These are phyloP conservation scores for Collybia nuda DNA, from an alignment of 768 basidiomycete genomes.

Conservation along the genomic window DNA sequence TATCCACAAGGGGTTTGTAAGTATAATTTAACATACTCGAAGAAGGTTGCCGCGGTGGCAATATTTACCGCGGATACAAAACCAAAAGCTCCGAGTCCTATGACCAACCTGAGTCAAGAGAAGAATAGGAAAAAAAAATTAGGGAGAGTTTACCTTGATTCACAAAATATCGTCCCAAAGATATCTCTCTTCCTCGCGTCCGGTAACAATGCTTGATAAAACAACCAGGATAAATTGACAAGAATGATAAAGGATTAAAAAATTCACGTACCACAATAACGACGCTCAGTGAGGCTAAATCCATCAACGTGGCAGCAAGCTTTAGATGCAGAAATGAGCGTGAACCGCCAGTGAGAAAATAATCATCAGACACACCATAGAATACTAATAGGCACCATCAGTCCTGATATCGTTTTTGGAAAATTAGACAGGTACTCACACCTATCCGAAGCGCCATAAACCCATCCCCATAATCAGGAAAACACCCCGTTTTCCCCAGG, in stretches of 20 bases:
- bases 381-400: conserved; percentile 10
- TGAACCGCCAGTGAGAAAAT: background rate
- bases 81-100: conserved; percentile 33
- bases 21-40: conserved; percentile 22
- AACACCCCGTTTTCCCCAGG: conserved; percentile 33
- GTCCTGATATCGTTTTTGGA: background rate
- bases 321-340: conserved; percentile 7
- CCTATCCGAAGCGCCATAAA: conserved; percentile 30
- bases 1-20: background rate
- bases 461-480: conserved; percentile 33
- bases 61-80: conserved; percentile 29
- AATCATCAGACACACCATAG: conserved; percentile 13
- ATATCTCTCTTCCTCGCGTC: conserved; percentile 24
- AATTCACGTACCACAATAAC: conserved; percentile 30
- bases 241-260: background rate
- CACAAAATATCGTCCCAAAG: conserved; percentile 34
- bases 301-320: conserved; percentile 36
- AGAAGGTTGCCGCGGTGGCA: conserved; percentile 27
- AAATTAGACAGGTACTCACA: conserved; percentile 19
- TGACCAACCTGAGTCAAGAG: too few species aligned
- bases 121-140: background rate
- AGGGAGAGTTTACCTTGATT: conserved; percentile 28
- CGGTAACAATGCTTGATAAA: conserved; percentile 26
- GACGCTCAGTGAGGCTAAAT: conserved; percentile 32
- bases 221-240: background rate